Evolutionary conservation across 2,329 filamentous ascomycete genomes (phyloP).

Genomic region (Periconia digitata): DNA sequence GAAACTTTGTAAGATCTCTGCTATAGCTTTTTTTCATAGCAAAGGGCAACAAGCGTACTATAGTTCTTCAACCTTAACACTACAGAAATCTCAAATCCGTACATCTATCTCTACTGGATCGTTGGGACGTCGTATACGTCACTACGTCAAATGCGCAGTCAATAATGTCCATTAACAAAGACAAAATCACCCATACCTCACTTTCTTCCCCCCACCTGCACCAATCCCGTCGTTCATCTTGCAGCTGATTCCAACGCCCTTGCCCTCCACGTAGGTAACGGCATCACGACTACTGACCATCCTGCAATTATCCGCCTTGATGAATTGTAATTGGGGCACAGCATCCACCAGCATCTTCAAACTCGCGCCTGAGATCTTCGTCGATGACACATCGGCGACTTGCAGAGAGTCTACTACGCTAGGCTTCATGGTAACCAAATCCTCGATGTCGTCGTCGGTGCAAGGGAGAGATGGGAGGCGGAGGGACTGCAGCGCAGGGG

Average conservation of each 20-base stretch:
- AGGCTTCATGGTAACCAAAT: constrained; percentile 19
- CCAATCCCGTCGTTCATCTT: constrained; percentile 2
- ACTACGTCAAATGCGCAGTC: no score
- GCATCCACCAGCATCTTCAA: constrained; percentile 42
- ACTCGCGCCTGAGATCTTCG: constrained; percentile 44
- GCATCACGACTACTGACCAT: constrained; percentile 42
- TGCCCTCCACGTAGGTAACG: constrained; percentile 28
- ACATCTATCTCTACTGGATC: no score
- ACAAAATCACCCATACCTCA: constrained; percentile 12
- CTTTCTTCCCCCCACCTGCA: constrained; percentile 7
- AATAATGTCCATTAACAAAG: no score
- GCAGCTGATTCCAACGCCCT: constrained; percentile 23
- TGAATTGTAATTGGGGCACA: constrained; percentile 24
- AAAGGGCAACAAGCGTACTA: no score
- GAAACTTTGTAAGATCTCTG: no score
- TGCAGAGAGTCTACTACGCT: constrained; percentile 12
- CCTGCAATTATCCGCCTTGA: constrained; percentile 40
- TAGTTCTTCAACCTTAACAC: no score
- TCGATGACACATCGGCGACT: constrained; percentile 39
- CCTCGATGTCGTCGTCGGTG: constrained; percentile 35
- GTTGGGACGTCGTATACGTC: no score
- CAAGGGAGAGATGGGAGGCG: constrained; percentile 17
- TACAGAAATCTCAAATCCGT: no score
- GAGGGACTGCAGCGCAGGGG: constrained; percentile 17
- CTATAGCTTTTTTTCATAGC: no score